phyloP scores from a whole-genome alignment of 805 yeast genomes.

The Wickerhamomyces mucosus region DNA sequence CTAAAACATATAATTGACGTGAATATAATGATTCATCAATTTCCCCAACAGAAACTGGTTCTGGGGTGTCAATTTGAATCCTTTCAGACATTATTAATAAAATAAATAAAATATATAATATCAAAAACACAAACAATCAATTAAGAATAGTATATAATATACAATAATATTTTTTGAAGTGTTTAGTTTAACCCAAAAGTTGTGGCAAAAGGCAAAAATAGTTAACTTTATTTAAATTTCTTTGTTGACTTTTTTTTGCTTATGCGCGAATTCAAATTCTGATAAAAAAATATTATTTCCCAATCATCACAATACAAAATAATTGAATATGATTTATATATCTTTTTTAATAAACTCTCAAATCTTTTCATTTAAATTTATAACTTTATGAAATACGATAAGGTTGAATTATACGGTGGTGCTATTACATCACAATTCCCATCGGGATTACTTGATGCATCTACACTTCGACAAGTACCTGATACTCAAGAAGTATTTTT shows the following conservation, averaged over 20 bases:
- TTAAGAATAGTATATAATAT: background rate
- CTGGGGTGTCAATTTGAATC: conserved; percentile 35
- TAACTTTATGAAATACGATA: background rate
- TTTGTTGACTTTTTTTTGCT: background rate
- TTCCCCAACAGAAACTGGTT: conserved; percentile 25
- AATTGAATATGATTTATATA: background rate
- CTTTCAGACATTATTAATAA: conserved; percentile 20
- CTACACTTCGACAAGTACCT: conserved; percentile 73
- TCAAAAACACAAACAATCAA: background rate
- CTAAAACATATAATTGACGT: conserved; percentile 91
- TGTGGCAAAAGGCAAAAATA: too few species aligned
- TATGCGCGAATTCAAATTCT: too few species aligned
- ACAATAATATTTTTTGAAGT: too few species aligned
- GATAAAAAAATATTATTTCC: too few species aligned
- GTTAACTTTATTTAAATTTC: too few species aligned
- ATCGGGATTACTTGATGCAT: conserved; percentile 58
- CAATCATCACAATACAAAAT: background rate
- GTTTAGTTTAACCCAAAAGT: too few species aligned
- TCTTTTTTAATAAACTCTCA: too few species aligned
- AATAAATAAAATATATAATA: background rate
- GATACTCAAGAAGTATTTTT: conserved; percentile 92
- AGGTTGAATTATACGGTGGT: conserved; percentile 66
- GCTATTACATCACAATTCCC: conserved; percentile 61
- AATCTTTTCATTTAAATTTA: too few species aligned
- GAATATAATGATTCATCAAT: conserved; percentile 95